Base-by-base conservation (phyloP, 129 eudicot species). In the Flaveria brownii region DNA sequence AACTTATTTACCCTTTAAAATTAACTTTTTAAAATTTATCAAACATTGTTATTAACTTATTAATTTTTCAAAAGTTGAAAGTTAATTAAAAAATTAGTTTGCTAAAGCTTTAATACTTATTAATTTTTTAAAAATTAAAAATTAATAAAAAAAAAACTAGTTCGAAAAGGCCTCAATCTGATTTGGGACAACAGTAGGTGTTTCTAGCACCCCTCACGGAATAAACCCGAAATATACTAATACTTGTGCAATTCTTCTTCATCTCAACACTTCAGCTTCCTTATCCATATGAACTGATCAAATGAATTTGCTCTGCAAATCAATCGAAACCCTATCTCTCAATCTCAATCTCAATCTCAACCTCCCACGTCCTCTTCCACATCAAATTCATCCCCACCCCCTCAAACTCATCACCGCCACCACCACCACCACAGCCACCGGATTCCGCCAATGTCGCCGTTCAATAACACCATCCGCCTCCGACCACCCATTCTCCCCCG, bases 251-350 rank as follows among this genome's bases (percentile, higher is more conserved):
- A 4, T 25, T 1, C 33, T 20, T 9, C 13, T 57, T 49, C 51
- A 30, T 39, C 30, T 36, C 20, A 54, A 52, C 33, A 9, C 25
- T n/a, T 28, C 17, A 64, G 43, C 20, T 36, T 26, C 78, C 68
- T 79, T 51, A 79, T 72, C 73, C 78, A 64, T 16, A 61, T 54
- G 68, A 63, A 63, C 26, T 41, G 0, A 47, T 67, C 65, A 71
- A 70, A 86, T 86, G 90, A 65, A 83, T 57, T 67, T 79, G 9
- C 87, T 83, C 80, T 73, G 54, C 67, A 83, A 69, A 54, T 45
- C 85, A 26, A 51, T 72, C 67, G 66, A 73, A 26, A 54, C 55
- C 69, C 82, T 62, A 45, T 77, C 70, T 70, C 7, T 81, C 60
- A 71, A 47, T 70, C 18, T 80, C 46, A 60, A 54, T 33, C 67